Evolutionary conservation across 106 monocot genomes (phyloP), one percentile per base, ranked within the genome.

Genomic region (Platanthera guangdongensis): DNA sequence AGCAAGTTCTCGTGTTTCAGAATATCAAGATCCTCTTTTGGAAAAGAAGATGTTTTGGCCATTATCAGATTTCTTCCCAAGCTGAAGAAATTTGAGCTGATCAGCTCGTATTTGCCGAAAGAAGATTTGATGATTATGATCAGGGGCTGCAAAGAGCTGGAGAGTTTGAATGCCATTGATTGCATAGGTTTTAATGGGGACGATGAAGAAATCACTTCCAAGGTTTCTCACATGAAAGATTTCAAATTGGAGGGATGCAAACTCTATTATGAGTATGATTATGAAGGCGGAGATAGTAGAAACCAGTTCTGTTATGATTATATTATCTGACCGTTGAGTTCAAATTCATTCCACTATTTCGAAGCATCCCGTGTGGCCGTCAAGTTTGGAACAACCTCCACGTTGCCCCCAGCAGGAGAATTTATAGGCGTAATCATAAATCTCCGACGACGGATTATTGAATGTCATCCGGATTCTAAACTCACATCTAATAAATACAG

Each of bases 111-210:
- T 54, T 9, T 82, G 71, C 8, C 21, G 5, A 82, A 78, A 22
- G 73, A 78, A 14, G 52, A 53, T 22, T 13, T 82, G 45, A 2
- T 74, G 47, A 47, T 30, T 2, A 54, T 82, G 10, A 7, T 78
- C 0, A 32, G 73, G 5, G 78, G 82, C 3, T 82, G 72, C 53
- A 74, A 16, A 47, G 53, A 82, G 52, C 45, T 82, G 65, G 68
- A 78, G 68, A 74, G 11, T 10, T 11, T 82, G 12, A 54, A 16
- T 15, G 72, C 74, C 14, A 55, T 2, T 8, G 67, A 74, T 15
- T 82, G 82, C 32, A 6, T 74, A 67, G 82, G 78, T 1, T 78
- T 82, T 50, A 22, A 74, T 32, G 82, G 47, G 0, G 74, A 78
- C 55, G 82, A 78, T 7, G 8, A 46, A 10, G 78, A 82, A 15